Evolutionary conservation across 345 rosid species (phyloP).

Genomic region (Eucalyptus regnans): DNA sequence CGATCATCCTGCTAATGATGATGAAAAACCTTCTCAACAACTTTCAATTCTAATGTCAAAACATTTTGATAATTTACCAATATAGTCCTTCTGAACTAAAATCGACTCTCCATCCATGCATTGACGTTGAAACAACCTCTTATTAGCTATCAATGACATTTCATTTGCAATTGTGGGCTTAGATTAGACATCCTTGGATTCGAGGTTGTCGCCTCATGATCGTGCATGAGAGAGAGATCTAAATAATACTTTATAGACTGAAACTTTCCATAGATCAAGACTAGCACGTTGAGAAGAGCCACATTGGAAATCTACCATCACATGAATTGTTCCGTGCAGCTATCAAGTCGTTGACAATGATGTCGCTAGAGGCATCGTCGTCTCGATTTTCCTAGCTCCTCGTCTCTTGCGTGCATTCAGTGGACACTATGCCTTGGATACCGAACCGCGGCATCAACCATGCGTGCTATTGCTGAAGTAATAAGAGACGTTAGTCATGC

Average conservation of each 20-base stretch:
- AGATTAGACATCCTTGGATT: background rate
- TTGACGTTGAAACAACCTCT: background rate
- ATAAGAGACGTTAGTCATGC: background rate
- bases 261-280: background rate
- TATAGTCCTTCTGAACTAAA: fast-evolving
- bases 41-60: background rate
- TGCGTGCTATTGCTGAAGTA: background rate
- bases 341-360: background rate
- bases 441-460: background rate
- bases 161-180: background rate
- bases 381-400: background rate
- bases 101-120: background rate
- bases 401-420: background rate
- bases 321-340: background rate
- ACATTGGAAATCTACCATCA: background rate
- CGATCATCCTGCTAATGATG: background rate
- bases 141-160: background rate
- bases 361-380: background rate
- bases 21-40: background rate
- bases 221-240: background rate
- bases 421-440: background rate
- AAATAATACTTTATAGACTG: background rate
- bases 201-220: background rate
- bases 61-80: too few relatives aligned
- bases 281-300: background rate